Conservation (phyloP, 1,284 basidiomycete genomes). For the Caloboletus inedulis region DNA sequence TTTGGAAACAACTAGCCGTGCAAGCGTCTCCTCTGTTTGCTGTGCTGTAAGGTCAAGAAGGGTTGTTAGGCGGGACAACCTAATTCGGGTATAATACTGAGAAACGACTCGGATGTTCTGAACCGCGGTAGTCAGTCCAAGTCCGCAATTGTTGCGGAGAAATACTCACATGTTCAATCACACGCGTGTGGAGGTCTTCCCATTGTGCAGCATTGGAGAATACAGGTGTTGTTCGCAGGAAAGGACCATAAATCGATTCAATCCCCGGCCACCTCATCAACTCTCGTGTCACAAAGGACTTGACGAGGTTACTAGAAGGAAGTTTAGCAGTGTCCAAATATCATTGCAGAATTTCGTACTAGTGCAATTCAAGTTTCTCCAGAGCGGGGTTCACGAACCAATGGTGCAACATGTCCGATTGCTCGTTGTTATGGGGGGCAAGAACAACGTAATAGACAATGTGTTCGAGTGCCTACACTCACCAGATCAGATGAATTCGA, state of each 20-base stretch:
- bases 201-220: constrained; percentile 83
- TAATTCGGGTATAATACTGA: constrained; percentile 94
- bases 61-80: constrained; percentile 76
- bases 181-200: constrained; percentile 94
- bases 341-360: constrained; percentile 52
- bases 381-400: constrained; percentile 78
- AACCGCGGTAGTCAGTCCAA: constrained; percentile 9
- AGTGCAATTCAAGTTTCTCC: constrained; percentile 79
- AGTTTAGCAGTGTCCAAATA: constrained; percentile 7
- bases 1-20: constrained; percentile 86
- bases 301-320: constrained; percentile 77
- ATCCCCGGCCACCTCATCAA: constrained; percentile 99
- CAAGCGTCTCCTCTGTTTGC: constrained; percentile 86
- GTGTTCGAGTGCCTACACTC: constrained; percentile 77
- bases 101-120: constrained; percentile 96
- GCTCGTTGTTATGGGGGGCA: constrained; percentile 94
- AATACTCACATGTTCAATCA: constrained; percentile 89
- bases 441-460: constrained; percentile 95
- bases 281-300: constrained; percentile 95
- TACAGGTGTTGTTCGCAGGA: constrained; percentile 76
- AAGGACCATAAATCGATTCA: constrained; percentile 83
- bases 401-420: constrained; percentile 94
- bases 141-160: background rate
- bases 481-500: constrained; percentile 8
- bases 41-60: constrained; percentile 83